Evolutionary conservation across 179 eudicot genomes (phyloP), one percentile per base, ranked within the genome.

Genomic region (Silene coronaria): DNA sequence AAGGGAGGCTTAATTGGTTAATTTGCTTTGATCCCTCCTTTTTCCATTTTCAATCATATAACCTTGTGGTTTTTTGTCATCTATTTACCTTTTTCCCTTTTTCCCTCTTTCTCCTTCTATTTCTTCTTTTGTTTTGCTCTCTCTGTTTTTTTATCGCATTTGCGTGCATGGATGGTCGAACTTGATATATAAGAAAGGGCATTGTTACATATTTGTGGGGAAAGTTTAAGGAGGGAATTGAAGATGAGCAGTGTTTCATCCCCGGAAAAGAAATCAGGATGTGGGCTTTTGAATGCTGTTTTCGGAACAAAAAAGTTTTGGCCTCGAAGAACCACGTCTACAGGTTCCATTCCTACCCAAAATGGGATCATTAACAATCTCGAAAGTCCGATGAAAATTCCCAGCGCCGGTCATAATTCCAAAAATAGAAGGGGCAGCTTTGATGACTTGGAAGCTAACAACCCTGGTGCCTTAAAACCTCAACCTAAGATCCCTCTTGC

Each of bases 201-300:
- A 64, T 48, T 38, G 34, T 62, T 30, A 46, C 75, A 71, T 65
- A 16, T 48, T 59, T 65, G 48, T 78, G 57, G 14, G 21, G 26
- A 24, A 0, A 6, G 57, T 9, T n/a, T 6, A 11, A 46, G 67
- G 27, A 38, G 48, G 67, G 64, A 48, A 53, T 53, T 53, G 58
- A 53, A 69, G 62, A 78, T 80, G 82, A 80, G 79, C 73, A 71
- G 70, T 65, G 70, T 16, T 8, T 75, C 84, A 5, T 85, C 92
- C 32, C 80, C 84, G 0, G 92, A 87, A 38, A 86, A 36, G 71
- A 90, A 51, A 80, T 59, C 82, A 19, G 92, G 96, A 3, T 94
- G 98, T 82, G 92, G 98, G 53, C 46, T 94, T 5, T 59, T 89
- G 5, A 79, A 63, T 32, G 92, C 89, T 12, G 84, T 94, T 63